A percentile compares a stretch with the other conserved stretches of the same genome.
phyloP scores from a whole-genome alignment of 2,329 filamentous ascomycete genomes.

The Pseudogymnoascus sp. region DNA sequence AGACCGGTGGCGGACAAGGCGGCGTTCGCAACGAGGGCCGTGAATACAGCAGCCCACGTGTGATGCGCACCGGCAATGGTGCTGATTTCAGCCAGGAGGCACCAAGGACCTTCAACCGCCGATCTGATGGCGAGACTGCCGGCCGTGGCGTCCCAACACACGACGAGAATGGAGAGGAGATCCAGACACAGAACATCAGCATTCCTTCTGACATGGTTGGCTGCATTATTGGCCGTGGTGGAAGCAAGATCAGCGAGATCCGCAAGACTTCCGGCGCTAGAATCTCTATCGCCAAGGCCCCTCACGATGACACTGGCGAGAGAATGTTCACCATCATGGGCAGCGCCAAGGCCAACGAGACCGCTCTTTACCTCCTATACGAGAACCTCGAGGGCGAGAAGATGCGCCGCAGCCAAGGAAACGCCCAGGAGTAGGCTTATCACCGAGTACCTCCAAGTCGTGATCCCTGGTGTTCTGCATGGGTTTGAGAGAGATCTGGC shows the following conservation, averaged over 20 bases:
- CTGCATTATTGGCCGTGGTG: conserved; percentile 93
- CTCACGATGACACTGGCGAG: conserved; percentile 95
- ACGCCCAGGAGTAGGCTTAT: conserved; percentile 28
- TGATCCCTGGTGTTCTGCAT: conserved; percentile 32
- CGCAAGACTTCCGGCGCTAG: conserved; percentile 92
- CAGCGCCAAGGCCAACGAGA: conserved; percentile 87
- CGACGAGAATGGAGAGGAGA: conserved; percentile 93
- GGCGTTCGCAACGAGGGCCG: conserved; percentile 36
- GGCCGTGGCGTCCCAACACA: conserved; percentile 77
- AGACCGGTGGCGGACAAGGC: conserved; percentile 46
- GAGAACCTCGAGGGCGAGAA: conserved; percentile 99
- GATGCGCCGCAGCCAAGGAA: conserved; percentile 85
- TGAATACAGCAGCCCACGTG: conserved; percentile 59
- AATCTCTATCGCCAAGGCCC: conserved; percentile 88
- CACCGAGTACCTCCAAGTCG: conserved; percentile 43
- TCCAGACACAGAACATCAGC: conserved; percentile 98
- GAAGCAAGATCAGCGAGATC: conserved; percentile 98
- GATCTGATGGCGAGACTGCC: conserved; percentile 75
- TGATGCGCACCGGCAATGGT: conserved; percentile 92
- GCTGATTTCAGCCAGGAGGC: conserved; percentile 89
- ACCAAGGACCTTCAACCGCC: conserved; percentile 62
- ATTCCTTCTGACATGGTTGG: conserved; percentile 99
- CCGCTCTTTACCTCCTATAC: conserved; percentile 89
- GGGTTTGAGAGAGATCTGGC: conserved; percentile 50
- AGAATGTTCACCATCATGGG: conserved; percentile 99